Evolutionary conservation across 73 alveolate species (phyloP).

Genomic region (Paramecium primaurelia): DNA sequence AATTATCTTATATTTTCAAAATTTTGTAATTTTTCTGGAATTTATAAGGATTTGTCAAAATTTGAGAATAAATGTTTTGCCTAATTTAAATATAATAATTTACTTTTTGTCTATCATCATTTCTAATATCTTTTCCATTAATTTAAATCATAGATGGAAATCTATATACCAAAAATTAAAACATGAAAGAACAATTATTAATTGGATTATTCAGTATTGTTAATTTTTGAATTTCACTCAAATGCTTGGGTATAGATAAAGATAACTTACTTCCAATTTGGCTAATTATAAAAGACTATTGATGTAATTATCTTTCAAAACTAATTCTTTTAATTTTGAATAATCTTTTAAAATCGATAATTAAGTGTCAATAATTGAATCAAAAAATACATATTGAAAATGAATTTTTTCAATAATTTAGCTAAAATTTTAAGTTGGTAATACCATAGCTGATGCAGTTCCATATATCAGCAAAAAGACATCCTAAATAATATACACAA

Average conservation of each 20-base stretch:
- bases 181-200: constrained; percentile 52
- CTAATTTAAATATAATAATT: background rate
- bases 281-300: constrained; percentile 85
- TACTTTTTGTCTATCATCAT: constrained; percentile 73
- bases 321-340: constrained; percentile 75
- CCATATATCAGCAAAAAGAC: constrained; percentile 90
- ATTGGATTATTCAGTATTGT: constrained; percentile 73
- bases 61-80: constrained; percentile 86
- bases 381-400: constrained; percentile 88
- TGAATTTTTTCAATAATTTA: constrained; percentile 80
- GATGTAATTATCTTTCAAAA: constrained; percentile 83
- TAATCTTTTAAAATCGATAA: constrained; percentile 80
- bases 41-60: constrained; percentile 85
- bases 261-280: constrained; percentile 79
- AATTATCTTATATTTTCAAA: constrained; percentile 7
- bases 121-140: constrained; percentile 80
- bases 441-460: constrained; percentile 87
- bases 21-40: constrained; percentile 65
- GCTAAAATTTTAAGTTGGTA: constrained; percentile 83
- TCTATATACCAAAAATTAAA: constrained; percentile 90
- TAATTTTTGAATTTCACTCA: constrained; percentile 79
- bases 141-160: constrained; percentile 87
- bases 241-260: constrained; percentile 50
- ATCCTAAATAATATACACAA: constrained; percentile 52
- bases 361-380: constrained; percentile 78